These are phyloP conservation scores for Pseudognaphalium luteoalbum DNA, from an alignment of 129 eudicot species.

Conservation along the genomic window DNA sequence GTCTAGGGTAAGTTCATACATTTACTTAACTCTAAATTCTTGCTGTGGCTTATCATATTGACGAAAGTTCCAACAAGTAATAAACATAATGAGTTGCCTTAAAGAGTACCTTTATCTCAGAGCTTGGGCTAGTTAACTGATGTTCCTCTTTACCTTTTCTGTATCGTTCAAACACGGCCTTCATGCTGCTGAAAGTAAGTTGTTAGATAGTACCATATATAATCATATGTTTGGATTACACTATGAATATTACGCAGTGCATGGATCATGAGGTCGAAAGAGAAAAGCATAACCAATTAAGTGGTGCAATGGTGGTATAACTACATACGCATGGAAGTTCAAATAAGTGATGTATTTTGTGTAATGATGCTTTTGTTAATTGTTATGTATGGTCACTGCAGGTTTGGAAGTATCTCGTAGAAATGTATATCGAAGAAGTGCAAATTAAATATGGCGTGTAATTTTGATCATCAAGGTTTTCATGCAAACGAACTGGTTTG, in stretches of 20 bases:
- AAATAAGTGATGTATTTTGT: background rate
- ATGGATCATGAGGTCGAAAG: background rate
- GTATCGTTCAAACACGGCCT: conserved; percentile 4
- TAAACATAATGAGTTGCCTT: background rate
- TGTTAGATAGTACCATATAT: background rate
- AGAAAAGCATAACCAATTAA: background rate
- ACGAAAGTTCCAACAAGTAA: background rate
- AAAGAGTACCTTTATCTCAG: background rate
- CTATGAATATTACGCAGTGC: background rate
- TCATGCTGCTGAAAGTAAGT: conserved; percentile 4
- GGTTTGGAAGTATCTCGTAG: background rate
- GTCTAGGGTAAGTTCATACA: background rate
- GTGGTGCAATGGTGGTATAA: background rate
- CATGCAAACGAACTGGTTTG: no score
- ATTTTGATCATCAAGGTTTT: no score
- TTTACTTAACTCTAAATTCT: background rate
- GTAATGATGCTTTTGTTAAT: background rate
- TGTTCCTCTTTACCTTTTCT: conserved; percentile 3
- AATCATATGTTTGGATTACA: background rate
- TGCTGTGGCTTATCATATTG: background rate
- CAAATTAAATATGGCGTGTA: background rate
- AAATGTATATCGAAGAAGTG: background rate
- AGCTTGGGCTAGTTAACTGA: background rate
- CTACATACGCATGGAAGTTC: background rate
- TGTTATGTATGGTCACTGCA: background rate